A percentile compares a stretch with the other conserved stretches of the same genome.
Conservation (phyloP, 495 filamentous ascomycete genomes). For the Hypoxylon fuscum region DNA sequence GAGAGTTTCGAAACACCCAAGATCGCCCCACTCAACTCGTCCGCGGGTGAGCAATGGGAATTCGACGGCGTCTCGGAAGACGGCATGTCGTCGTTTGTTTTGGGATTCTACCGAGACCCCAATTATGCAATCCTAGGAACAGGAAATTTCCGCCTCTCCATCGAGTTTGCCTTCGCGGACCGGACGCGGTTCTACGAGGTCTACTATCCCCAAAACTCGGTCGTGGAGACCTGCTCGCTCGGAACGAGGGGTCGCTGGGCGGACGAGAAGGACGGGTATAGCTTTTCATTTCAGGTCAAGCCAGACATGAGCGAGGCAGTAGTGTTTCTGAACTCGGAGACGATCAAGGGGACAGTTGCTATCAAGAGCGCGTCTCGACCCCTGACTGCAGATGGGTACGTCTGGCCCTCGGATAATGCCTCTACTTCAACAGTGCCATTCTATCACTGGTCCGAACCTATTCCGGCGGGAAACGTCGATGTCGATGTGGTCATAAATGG, state of each 20-base stretch:
- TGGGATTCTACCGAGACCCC: conserved; percentile 34
- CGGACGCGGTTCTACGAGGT: conserved; percentile 22
- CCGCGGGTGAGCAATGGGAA: conserved; percentile 42
- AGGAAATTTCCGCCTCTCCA: conserved; percentile 31
- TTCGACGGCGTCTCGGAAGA: conserved; percentile 38
- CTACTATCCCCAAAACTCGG: conserved; percentile 16
- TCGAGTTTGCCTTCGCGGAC: conserved; percentile 32
- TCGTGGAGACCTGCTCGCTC: conserved; percentile 19
- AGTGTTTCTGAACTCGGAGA: neutral
- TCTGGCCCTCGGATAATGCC: conserved; percentile 22
- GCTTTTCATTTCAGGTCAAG: neutral
- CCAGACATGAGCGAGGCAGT: neutral
- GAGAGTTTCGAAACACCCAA: conserved; percentile 18
- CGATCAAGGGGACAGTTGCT: neutral
- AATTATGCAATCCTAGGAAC: conserved; percentile 28
- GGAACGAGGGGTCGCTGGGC: conserved; percentile 1
- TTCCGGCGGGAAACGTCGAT: conserved; percentile 16
- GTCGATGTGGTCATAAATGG: conserved; percentile 15
- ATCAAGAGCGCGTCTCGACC: neutral
- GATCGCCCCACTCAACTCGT: conserved; percentile 26
- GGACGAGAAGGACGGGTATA: neutral
- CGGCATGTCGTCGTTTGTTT: conserved; percentile 17
- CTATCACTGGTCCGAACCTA: conserved; percentile 32
- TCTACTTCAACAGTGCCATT: conserved; percentile 8
- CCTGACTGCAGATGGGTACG: neutral